Evolutionary conservation across 768 basidiomycete species (phyloP).

Genomic region (Pleurotus pulmonarius): DNA sequence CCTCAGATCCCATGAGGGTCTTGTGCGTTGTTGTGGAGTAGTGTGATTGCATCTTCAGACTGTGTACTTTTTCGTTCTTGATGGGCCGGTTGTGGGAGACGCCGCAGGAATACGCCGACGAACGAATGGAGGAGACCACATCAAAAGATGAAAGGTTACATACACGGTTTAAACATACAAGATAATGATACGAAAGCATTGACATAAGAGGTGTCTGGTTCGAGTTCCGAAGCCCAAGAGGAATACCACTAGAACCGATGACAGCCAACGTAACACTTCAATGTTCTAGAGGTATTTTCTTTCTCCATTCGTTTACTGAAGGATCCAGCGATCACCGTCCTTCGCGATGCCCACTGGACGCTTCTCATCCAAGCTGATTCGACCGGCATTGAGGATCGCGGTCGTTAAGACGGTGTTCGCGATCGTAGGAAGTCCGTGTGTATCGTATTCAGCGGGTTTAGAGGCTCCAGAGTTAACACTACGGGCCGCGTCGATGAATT

Average conservation of each 20-base stretch:
- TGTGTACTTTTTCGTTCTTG: background rate
- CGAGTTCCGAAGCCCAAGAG: background rate
- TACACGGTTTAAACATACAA: background rate
- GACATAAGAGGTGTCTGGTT: background rate
- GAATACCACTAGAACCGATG: background rate
- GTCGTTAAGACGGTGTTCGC: constrained; percentile 85
- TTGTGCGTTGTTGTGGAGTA: constrained; percentile 2
- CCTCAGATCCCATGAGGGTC: background rate
- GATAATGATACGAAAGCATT: background rate
- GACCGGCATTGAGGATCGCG: constrained; percentile 86
- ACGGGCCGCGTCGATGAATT: constrained; percentile 82
- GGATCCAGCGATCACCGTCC: constrained; percentile 58
- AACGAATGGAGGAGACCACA: background rate
- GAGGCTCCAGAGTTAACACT: constrained; percentile 70
- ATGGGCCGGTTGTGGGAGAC: background rate
- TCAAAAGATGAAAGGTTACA: background rate
- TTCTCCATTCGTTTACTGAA: constrained; percentile 45
- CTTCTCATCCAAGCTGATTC: constrained; percentile 88
- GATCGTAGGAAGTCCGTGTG: constrained; percentile 81
- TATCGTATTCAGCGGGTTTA: constrained; percentile 72
- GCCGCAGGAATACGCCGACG: background rate
- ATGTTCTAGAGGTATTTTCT: constrained; percentile 10
- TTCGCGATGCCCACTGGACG: constrained; percentile 76
- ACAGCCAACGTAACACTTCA: background rate
- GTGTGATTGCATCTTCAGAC: no score